A percentile compares a stretch with the other conserved stretches of the same genome.
phyloP scores from a whole-genome alignment of 495 filamentous ascomycete species.

The Lasiosphaeriaceae sp. region DNA sequence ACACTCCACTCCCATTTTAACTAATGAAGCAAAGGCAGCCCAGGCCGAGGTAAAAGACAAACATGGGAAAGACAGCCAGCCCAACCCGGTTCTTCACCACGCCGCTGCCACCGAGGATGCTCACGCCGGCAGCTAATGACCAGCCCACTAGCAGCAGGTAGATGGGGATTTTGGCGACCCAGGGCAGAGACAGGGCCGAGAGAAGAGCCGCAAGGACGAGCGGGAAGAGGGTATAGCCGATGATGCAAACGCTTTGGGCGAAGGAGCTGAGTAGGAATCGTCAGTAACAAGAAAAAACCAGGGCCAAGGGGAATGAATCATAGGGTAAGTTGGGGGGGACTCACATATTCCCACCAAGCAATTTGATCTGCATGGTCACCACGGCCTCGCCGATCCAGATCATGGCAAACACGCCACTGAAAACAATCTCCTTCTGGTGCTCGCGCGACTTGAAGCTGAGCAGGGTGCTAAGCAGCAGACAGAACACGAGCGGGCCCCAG shows the following conservation, averaged over 20 bases:
- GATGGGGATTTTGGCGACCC: constrained; percentile 79
- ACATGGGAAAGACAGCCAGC: constrained; percentile 89
- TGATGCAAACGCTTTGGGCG: constrained; percentile 94
- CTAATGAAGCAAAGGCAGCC: constrained; percentile 97
- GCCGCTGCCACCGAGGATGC: constrained; percentile 91
- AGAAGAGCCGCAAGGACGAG: constrained; percentile 89
- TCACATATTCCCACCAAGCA: constrained; percentile 96
- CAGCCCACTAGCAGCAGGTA: constrained; percentile 84
- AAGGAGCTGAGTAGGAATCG: constrained; percentile 64
- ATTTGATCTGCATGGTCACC: constrained; percentile 97
- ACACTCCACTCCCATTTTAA: constrained; percentile 35
- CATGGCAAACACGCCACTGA: constrained; percentile 91
- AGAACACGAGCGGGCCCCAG: constrained; percentile 94
- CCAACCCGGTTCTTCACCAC: constrained; percentile 93
- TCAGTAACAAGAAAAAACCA: constrained; percentile 1
- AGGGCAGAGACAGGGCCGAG: constrained; percentile 72
- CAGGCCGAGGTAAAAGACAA: constrained; percentile 92
- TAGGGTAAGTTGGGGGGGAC: constrained; percentile 28
- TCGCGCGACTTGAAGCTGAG: constrained; percentile 70
- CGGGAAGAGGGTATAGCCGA: constrained; percentile 98
- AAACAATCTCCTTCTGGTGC: constrained; percentile 80
- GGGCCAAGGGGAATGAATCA: background rate
- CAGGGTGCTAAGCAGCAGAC: constrained; percentile 78
- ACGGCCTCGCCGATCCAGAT: constrained; percentile 97
- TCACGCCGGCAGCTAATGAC: constrained; percentile 92